Conservation (phyloP, 441 rosid species). For the Populus trichocarpa region DNA sequence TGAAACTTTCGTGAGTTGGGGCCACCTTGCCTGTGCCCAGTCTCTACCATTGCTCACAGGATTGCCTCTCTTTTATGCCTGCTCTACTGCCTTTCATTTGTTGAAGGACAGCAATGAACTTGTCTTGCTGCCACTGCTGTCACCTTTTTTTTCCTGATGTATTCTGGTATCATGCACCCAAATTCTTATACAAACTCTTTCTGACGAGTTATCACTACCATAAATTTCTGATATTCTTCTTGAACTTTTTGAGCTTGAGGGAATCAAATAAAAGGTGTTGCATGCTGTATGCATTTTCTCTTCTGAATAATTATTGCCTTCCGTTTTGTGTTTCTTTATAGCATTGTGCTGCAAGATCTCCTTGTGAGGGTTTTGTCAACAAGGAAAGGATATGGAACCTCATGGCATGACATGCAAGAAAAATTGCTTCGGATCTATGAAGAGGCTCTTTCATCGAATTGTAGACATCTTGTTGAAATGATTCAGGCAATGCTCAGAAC, state of each 20-base stretch:
- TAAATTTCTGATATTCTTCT: neutral
- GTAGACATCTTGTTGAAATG: conserved; percentile 59
- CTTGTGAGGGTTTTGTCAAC: conserved; percentile 62
- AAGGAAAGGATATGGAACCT: conserved; percentile 53
- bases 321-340: conserved; percentile 38
- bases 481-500: conserved; percentile 54
- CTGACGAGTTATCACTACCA: too few species aligned
- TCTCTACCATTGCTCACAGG: neutral
- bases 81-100: neutral
- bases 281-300: neutral
- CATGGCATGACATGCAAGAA: conserved; percentile 58
- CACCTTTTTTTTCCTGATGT: neutral
- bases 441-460: conserved; percentile 76
- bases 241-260: neutral
- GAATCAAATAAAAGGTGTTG: neutral
- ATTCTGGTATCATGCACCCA: neutral
- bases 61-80: neutral
- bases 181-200: neutral
- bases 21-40: too few species aligned
- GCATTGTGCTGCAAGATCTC: conserved; percentile 68
- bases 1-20: neutral
- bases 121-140: neutral
- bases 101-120: neutral
- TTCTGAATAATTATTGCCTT: conserved; percentile 11
- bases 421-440: conserved; percentile 58